phyloP scores from a whole-genome alignment of 495 filamentous ascomycete species.

The Choiromyces venosus region DNA sequence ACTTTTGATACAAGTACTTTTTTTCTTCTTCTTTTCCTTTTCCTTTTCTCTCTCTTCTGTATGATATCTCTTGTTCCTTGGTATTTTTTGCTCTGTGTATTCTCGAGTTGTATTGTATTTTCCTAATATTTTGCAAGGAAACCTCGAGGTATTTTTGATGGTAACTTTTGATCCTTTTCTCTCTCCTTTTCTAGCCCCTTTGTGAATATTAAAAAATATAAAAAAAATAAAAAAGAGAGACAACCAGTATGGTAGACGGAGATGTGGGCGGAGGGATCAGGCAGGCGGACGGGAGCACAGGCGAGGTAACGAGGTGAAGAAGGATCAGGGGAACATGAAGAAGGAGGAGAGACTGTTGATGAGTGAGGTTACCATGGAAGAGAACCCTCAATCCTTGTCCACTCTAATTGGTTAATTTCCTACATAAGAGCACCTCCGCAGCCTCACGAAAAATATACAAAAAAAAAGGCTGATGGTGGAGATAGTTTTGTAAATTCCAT shows the following conservation, averaged over 20 bases:
- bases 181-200: background rate
- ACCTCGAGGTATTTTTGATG: background rate
- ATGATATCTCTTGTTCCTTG: background rate
- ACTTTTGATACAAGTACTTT: constrained; percentile 7
- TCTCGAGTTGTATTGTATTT: background rate
- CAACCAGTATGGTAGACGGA: background rate
- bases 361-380: background rate
- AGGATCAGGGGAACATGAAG: background rate
- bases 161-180: background rate
- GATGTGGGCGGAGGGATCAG: constrained; percentile 1
- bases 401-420: background rate
- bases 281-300: constrained; percentile 1
- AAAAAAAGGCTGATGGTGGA: background rate
- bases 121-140: background rate
- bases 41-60: constrained; percentile 3
- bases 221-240: background rate
- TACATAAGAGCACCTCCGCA: background rate
- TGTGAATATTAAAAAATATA: background rate
- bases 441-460: background rate
- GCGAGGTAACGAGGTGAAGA: constrained; percentile 5
- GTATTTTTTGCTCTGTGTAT: background rate
- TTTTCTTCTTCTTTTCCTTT: constrained; percentile 14
- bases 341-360: constrained; percentile 1
- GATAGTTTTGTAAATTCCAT: background rate
- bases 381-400: background rate